A percentile compares a stretch with the other conserved stretches of the same genome.
phyloP scores from a whole-genome alignment of 2,329 filamentous ascomycete species.

The Purpureocillium lavendulum region DNA sequence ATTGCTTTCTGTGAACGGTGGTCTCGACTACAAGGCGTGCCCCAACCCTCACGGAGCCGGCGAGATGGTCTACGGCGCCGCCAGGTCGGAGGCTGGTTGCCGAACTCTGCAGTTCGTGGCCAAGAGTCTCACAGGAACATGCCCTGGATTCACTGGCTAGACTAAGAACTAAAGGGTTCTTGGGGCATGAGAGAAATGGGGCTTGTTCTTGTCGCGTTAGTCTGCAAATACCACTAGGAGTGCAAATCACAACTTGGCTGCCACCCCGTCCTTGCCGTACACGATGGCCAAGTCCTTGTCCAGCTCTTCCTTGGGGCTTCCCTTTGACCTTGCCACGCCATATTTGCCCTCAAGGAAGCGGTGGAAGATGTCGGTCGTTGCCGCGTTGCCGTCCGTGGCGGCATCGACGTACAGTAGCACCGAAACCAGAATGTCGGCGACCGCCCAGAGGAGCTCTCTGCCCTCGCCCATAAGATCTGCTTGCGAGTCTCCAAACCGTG shows the following conservation, averaged over 20 bases:
- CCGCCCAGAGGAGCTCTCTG: conserved; percentile 31
- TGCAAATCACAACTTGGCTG: conserved; percentile 14
- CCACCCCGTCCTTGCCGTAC: conserved; percentile 18
- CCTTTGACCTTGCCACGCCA: conserved; percentile 8
- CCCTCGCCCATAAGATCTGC: conserved; percentile 36
- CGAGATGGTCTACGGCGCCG: conserved; percentile 14
- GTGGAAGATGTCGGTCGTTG: conserved; percentile 28
- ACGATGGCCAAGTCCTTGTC: conserved; percentile 24
- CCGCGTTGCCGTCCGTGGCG: conserved; percentile 23
- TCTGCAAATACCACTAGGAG: too few species aligned
- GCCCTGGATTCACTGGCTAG: conserved; percentile 3
- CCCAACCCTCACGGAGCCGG: conserved; percentile 10
- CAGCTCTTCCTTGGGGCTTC: conserved; percentile 17
- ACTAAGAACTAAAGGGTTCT: too few species aligned
- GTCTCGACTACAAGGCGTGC: conserved; percentile 16
- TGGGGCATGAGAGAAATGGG: too few species aligned
- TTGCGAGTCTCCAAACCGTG: conserved; percentile 24
- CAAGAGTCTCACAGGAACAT: conserved; percentile 17
- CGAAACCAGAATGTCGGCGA: conserved; percentile 35
- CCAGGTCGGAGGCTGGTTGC: conserved; percentile 12
- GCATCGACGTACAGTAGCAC: conserved; percentile 34
- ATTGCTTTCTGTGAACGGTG: conserved; percentile 16
- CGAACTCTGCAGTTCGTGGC: conserved; percentile 15
- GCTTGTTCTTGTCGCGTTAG: too few species aligned
- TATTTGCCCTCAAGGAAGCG: conserved; percentile 27